Evolutionary conservation across 441 rosid genomes (phyloP), one percentile per base, ranked within the genome.

Genomic region (Mallotus repandus): DNA sequence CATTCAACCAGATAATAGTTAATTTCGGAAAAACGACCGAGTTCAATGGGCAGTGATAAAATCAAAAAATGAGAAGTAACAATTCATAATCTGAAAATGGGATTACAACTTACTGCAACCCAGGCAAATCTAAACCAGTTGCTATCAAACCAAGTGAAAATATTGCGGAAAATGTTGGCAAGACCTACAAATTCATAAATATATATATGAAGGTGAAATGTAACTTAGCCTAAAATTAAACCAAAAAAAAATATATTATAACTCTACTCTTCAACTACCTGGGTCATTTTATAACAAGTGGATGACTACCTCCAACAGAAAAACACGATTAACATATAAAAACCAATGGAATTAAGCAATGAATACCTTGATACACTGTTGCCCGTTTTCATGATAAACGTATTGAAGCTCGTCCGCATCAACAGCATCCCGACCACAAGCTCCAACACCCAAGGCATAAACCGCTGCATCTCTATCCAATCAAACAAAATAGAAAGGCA

Each of bases 361-460:
- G 19, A 76, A 29, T 43, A 95, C 99, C 97, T 91, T 82, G 72
- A 96, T 75, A 83, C 67, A 84, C 19, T 83, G 86, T 67, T 84
- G 97, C 0, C 98, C 98, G 5, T 86, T 70, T 77, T 84, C 84
- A 78, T 93, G 94, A 82, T 93, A 88, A 25, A 90, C 91, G 79
- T 74, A 93, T 64, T 93, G 90, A 18, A 96, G 92, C 84, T 96
- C 99, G 72, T 89, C 82, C 0, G 83, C 58, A 77, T 93, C 97
- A 70, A 85, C 76, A n/a, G 97, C 92, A 79, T 93, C 84, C 38
- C 75, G 69, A 54, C 87, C 89, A 81, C 98, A 93, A n/a, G 96
- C 96, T 70, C 98, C 98, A 45, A 90, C 70, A 61, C 98, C 97
- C 82, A 93, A 84, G 66, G 97, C 94, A 83, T 96, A 91, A 61